Evolutionary conservation across 139 green algal genomes (phyloP), one percentile per base, ranked within the genome.

Genomic region (Limnomonas spitsbergensis): DNA sequence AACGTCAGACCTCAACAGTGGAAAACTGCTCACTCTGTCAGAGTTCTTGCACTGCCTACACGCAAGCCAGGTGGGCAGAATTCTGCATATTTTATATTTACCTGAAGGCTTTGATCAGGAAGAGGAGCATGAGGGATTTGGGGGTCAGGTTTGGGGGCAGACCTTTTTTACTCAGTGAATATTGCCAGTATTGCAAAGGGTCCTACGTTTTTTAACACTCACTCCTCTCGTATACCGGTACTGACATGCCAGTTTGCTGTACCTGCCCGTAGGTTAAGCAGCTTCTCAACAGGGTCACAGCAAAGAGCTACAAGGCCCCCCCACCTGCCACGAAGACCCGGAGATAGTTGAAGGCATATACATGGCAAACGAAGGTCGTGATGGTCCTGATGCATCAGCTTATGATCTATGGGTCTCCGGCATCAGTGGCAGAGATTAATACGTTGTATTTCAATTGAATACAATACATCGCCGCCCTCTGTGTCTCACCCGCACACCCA

Each of bases 21-120:
- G 90, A 47, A 95, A 95, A 78, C 91, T 93, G 4, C 83, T 98
- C 0, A 91, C 89, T 4, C 87, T 98, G 27, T 95, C 91, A 2
- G 91, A 98, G 84, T 98, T 97, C 80, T 75, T 98, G 66, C 61
- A 88, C 53, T 91, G 89, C 83, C 61, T 98, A 37, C 89, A 95
- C 74, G 73, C 84, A 9, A 89, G 85, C 76, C 90, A 94, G 80
- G 82, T 87, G 39, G 3, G 40, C n/a, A n/a, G n/a, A n/a, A n/a
- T n/a, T n/a, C 82, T 68, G 53, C 4, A n/a, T 2, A 31, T 68
- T 4, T 68, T 26, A 4, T 68, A 4, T n/a, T n/a, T n/a, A n/a
- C n/a, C n/a, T n/a, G 69, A 26, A 54, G 69, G 36, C 24, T 2
- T 2, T 20, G 61, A 32, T 14, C 24, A 61, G 47, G 47, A 61